Evolutionary conservation across 305 asterid species (phyloP).

Genomic region (Fraxinus baroniana): DNA sequence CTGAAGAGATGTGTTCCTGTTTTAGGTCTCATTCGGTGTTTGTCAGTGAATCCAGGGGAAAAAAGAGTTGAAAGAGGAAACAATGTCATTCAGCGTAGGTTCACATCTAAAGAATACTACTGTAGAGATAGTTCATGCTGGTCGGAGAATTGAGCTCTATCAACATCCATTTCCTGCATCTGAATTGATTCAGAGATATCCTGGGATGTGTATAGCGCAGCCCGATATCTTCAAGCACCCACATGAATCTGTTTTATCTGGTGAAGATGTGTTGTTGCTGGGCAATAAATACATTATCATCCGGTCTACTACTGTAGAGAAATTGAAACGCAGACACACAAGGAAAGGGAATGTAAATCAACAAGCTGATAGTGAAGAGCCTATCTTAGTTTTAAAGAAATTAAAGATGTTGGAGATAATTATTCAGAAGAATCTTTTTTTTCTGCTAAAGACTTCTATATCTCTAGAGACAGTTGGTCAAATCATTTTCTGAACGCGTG

Average conservation of each 20-base stretch:
- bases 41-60: conserved; percentile 21
- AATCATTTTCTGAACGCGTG: conserved; percentile 1
- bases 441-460: conserved; percentile 36
- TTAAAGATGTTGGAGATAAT: conserved; percentile 22
- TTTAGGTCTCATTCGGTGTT: conserved; percentile 31
- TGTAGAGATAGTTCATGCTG: conserved; percentile 61
- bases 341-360: not conserved
- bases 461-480: conserved; percentile 28
- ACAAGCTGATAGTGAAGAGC: conserved; percentile 7
- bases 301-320: conserved; percentile 47
- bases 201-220: conserved; percentile 55
- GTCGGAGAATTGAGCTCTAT: conserved; percentile 62
- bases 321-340: conserved; percentile 43
- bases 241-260: conserved; percentile 48
- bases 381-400: conserved; percentile 23
- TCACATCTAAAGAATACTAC: conserved; percentile 41
- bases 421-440: conserved; percentile 32
- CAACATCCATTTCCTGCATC: conserved; percentile 46
- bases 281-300: conserved; percentile 59
- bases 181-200: conserved; percentile 49
- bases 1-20: conserved; percentile 46
- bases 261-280: conserved; percentile 46
- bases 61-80: conserved; percentile 26
- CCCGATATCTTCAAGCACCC: conserved; percentile 64
- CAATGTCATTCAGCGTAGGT: conserved; percentile 32